phyloP scores from a whole-genome alignment of 768 basidiomycete genomes.

The Lactifluus piperatus region DNA sequence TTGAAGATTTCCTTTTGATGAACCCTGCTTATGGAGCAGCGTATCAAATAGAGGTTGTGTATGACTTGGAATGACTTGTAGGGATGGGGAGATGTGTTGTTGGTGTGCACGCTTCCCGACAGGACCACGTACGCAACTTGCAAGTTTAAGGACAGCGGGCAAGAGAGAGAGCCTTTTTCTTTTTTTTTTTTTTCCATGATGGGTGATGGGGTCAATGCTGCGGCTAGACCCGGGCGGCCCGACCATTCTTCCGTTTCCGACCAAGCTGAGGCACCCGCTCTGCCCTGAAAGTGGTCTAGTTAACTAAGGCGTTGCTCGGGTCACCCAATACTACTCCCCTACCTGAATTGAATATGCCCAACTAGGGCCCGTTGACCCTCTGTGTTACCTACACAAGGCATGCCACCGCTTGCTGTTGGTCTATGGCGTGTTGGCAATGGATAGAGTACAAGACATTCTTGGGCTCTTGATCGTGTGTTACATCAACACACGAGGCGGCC shows the following conservation, averaged over 20 bases:
- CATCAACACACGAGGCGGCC: too few species aligned
- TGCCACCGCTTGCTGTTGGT: too few species aligned
- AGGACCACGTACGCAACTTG: neutral
- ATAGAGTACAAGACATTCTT: too few species aligned
- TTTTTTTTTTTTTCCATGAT: conserved; percentile 11
- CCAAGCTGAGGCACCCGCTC: neutral
- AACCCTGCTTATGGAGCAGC: neutral
- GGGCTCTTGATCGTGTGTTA: too few species aligned
- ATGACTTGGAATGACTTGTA: neutral
- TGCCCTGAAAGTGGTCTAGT: too few species aligned
- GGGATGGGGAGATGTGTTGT: neutral
- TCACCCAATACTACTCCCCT: too few species aligned
- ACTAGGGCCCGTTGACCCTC: too few species aligned
- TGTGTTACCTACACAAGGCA: too few species aligned
- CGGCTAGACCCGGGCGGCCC: conserved; percentile 7
- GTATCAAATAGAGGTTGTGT: neutral
- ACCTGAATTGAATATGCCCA: too few species aligned
- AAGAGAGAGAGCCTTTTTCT: neutral
- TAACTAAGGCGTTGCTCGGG: too few species aligned
- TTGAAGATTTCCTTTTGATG: neutral
- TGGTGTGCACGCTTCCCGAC: neutral
- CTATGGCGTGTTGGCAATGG: too few species aligned
- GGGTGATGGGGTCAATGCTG: neutral
- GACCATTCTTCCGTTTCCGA: conserved; percentile 5
- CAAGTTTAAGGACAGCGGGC: neutral